A percentile compares a stretch with the other conserved stretches of the same genome.
phyloP scores from a whole-genome alignment of 2,329 filamentous ascomycete genomes.

The Pseudogymnoascus sp. region DNA sequence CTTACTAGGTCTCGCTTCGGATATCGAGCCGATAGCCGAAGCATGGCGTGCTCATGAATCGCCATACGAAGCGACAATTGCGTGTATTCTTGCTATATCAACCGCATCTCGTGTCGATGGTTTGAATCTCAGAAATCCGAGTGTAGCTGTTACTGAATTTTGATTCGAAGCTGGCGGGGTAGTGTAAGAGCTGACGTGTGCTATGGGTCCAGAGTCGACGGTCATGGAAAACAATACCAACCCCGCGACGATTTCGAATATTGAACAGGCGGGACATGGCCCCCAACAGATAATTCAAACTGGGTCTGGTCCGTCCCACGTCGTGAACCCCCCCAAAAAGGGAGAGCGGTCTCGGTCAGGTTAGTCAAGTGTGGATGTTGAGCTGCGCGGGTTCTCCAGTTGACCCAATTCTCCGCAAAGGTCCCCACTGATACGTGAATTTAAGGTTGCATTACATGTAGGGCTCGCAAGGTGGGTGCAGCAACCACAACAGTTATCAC shows the following conservation, averaged over 20 bases:
- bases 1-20: background rate
- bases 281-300: background rate
- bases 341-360: background rate
- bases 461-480: constrained; percentile 10
- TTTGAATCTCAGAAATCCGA: background rate
- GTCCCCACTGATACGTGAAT: background rate
- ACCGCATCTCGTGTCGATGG: background rate
- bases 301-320: background rate
- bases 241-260: background rate
- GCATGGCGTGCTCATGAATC: background rate
- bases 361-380: background rate
- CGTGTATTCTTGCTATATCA: background rate
- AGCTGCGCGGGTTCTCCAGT: background rate
- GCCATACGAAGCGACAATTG: background rate
- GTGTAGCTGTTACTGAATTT: background rate
- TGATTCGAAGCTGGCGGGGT: background rate
- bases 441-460: constrained; percentile 9
- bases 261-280: background rate
- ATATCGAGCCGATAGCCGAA: background rate
- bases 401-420: background rate
- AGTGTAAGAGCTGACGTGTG: background rate
- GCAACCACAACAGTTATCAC: background rate
- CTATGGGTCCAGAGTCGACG: background rate
- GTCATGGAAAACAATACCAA: background rate
- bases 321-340: background rate